Evolutionary conservation across 2,329 filamentous ascomycete species (phyloP), one percentile per base, ranked within the genome.

Genomic region (Colletotrichum tamarilloi): DNA sequence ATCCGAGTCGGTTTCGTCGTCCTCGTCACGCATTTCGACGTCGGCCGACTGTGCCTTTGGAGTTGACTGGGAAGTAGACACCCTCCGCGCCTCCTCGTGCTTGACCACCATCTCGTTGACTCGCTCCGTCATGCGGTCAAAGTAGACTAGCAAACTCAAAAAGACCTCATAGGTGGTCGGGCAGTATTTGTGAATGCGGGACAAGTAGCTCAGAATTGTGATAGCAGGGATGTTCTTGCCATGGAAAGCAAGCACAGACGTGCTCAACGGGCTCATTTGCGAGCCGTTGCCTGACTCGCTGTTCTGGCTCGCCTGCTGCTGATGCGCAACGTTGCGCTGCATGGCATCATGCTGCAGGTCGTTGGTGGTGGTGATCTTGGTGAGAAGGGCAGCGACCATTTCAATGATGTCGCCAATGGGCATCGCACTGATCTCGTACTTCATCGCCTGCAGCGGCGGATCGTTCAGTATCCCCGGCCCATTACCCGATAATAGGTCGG

Each of bases 141-240:
- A 99, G 83, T 98, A 99, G 38, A 99, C 95, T 68, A 99, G 85
- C 78, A 99, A 84, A 80, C 95, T 98, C 73, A 99, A 85, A 80
- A 99, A 99, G 0, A 99, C 97, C 83, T 99, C 97, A 81, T 98
- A 99, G 0, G 97, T 98, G 6, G 97, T 98, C 0, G 97, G 97
- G 79, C 97, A 99, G 84, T 99, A 99, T 85, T 98, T 98, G 85
- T 99, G 96, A 81, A 99, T 98, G 73, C 97, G 92, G 78, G 93
- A 96, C 66, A 99, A 86, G 79, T 99, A 99, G 87, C 95, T 98
- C 74, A 97, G 87, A 74, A 99, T 98, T 24, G 95, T 98, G 78
- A 99, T 99, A 80, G 94, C 97, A 1, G 97, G 97, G 12, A 98
- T 94, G 76, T 99, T 99, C 85, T 98, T 98, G 76, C 97, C 97